Base-by-base conservation (phyloP, 192 early-diverging fungal genomes). In the Podila minutissima region DNA sequence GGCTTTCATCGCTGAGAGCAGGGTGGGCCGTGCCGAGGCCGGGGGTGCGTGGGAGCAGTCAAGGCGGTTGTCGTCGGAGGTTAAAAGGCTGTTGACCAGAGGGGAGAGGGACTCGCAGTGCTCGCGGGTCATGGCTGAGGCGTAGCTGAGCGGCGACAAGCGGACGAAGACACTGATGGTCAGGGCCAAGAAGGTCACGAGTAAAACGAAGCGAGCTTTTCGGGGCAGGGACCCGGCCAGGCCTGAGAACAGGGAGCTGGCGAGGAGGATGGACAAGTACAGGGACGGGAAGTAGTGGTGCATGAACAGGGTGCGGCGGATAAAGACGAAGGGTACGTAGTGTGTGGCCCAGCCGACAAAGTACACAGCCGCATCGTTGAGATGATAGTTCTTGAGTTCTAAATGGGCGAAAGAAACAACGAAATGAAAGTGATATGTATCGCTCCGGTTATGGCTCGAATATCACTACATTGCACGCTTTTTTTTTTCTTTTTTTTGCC, bases 231-330 rank as follows among this genome's bases (percentile, higher is more conserved):
- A 72, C 17, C 35, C 70, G 17, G 19, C 13, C 20, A 72, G 32
- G 12, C 61, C 70, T 24, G 70, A 29, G 68, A 89, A 73, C 10
- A 91, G 53, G 4, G 82, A 89, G 19, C 87, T 88, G 13, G 87
- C 68, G 22, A 86, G 62, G 83, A 96, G 88, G 70, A 88, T 93
- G 1, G 90, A 89, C 72, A 93, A 93, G 74, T 95, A 93, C 46
- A 91, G 88, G 5, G 90, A 81, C 2, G 93, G 94, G 65, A 95
- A 77, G 66, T 95, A 96, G 82, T 96, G 95, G 82, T 96, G 95
- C 66, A 94, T 74, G 79, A 93, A 94, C 55, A 96, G 84, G 72
- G 89, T 86, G 37, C 94, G 86, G 29, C 91, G 89, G 84, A 92
- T 86, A 31, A 93, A 67, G 79, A 94, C 94, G 84, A 94, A 95